Percentiles rank a stretch among this genome's conserved stretches.
These are phyloP conservation scores for Suillus occidentalis DNA, from an alignment of 768 basidiomycete species.

Conservation along the genomic window DNA sequence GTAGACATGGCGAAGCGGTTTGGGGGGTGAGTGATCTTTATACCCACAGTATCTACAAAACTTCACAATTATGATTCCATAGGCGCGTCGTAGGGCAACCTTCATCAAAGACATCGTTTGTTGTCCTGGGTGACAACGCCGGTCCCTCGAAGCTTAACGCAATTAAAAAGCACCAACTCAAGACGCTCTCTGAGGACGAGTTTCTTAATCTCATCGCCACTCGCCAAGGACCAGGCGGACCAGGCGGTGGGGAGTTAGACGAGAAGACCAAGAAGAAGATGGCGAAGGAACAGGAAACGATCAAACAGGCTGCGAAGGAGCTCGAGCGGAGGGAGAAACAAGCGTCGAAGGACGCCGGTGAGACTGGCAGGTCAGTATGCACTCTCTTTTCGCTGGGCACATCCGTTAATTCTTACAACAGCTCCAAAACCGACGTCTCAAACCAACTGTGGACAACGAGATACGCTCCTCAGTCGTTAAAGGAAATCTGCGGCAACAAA, in stretches of 20 bases:
- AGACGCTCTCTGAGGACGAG: constrained; percentile 81
- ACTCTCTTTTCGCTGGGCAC: background rate
- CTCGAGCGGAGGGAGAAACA: constrained; percentile 74
- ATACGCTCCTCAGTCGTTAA: constrained; percentile 85
- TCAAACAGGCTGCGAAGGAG: constrained; percentile 70
- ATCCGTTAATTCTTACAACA: constrained; percentile 6
- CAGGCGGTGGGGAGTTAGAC: constrained; percentile 50
- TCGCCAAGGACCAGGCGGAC: constrained; percentile 50
- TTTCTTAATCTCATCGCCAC: constrained; percentile 83
- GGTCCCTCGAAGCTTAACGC: constrained; percentile 86
- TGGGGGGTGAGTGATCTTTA: constrained; percentile 68
- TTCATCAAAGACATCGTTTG: constrained; percentile 86
- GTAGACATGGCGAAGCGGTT: constrained; percentile 87
- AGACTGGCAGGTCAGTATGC: constrained; percentile 20
- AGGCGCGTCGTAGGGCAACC: constrained; percentile 88
- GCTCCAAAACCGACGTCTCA: constrained; percentile 42
- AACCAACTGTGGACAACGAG: constrained; percentile 92
- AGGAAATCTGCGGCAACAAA: constrained; percentile 97
- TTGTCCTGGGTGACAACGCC: constrained; percentile 85
- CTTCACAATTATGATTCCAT: background rate
- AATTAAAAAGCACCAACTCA: constrained; percentile 78
- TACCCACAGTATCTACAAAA: background rate
- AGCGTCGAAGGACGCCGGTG: constrained; percentile 35
- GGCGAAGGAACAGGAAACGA: constrained; percentile 77
- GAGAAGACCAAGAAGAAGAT: constrained; percentile 80